A percentile compares a stretch with the other conserved stretches of the same genome.
phyloP scores from a whole-genome alignment of 1,139 yeast species.

The Geotrichum aggregatum region DNA sequence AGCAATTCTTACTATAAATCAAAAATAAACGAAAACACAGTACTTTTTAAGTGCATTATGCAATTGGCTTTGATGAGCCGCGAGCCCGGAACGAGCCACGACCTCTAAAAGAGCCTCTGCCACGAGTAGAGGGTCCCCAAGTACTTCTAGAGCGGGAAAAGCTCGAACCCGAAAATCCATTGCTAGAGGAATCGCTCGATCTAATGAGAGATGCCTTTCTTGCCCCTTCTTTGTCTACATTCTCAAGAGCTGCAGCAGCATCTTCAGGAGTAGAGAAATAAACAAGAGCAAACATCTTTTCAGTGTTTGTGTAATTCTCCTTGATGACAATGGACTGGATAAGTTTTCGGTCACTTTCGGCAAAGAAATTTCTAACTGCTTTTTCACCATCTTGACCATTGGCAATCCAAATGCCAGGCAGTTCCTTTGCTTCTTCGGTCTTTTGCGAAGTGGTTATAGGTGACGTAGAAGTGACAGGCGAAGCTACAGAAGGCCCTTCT shows the following conservation, averaged over 20 bases:
- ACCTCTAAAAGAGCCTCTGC: constrained; percentile 12
- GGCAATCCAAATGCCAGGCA: constrained; percentile 42
- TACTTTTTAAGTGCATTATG: constrained; percentile 11
- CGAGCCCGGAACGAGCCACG: constrained; percentile 8
- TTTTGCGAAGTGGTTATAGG: constrained; percentile 2
- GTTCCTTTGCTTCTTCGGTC: constrained; percentile 15
- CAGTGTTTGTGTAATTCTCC: constrained; percentile 29
- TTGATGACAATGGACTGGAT: constrained; percentile 36
- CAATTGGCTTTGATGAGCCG: constrained; percentile 2
- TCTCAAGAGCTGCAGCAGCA: constrained; percentile 37
- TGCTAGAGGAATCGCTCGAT: constrained; percentile 5
- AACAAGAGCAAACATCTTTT: constrained; percentile 39
- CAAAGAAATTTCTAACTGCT: constrained; percentile 35
- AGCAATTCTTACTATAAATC: neutral
- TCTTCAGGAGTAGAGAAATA: constrained; percentile 38
- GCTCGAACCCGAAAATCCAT: constrained; percentile 4
- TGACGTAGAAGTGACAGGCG: constrained; percentile 2
- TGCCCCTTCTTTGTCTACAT: constrained; percentile 33
- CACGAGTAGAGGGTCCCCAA: constrained; percentile 10
- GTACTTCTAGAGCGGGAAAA: constrained; percentile 7
- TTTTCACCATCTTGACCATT: constrained; percentile 38
- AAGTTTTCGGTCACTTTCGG: constrained; percentile 34
- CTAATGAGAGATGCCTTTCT: constrained; percentile 20
- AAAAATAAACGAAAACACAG: constrained; percentile 6
- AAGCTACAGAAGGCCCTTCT: neutral